These are phyloP conservation scores for Psilocybe azurescens DNA, from an alignment of 768 basidiomycete species.

Conservation along the genomic window DNA sequence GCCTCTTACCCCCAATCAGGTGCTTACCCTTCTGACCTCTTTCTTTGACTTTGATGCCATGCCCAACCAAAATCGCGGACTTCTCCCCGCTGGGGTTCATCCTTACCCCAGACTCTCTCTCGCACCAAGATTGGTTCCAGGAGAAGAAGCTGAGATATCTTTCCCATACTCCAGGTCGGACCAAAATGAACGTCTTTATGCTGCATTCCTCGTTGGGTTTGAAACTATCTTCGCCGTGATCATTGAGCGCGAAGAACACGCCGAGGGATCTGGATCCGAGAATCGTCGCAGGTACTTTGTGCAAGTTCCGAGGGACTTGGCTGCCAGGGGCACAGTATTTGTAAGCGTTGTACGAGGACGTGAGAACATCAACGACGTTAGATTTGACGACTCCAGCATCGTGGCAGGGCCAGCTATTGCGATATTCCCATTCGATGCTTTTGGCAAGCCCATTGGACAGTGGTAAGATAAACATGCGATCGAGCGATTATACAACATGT, in stretches of 20 bases:
- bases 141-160: conserved; percentile 25
- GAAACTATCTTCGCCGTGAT: conserved; percentile 45
- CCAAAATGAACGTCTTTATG: conserved; percentile 35
- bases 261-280: neutral
- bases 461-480: neutral
- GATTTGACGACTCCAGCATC: conserved; percentile 45
- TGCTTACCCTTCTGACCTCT: conserved; percentile 41
- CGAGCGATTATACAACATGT: neutral
- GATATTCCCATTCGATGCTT: conserved; percentile 38
- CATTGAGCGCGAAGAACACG: conserved; percentile 18
- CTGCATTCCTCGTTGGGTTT: conserved; percentile 56
- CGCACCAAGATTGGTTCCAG: conserved; percentile 25
- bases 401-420: conserved; percentile 63
- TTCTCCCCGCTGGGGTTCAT: conserved; percentile 35
- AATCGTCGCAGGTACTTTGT: conserved; percentile 23
- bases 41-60: conserved; percentile 62
- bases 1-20: conserved; percentile 44
- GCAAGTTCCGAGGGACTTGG: conserved; percentile 45
- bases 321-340: conserved; percentile 51
- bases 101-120: conserved; percentile 31
- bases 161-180: conserved; percentile 24
- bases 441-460: neutral
- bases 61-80: conserved; percentile 53
- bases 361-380: conserved; percentile 20
- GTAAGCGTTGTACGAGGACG: conserved; percentile 47